A percentile compares a stretch with the other conserved stretches of the same genome.
Conservation (phyloP, 2,329 filamentous ascomycete genomes). For the Alternaria viburni region DNA sequence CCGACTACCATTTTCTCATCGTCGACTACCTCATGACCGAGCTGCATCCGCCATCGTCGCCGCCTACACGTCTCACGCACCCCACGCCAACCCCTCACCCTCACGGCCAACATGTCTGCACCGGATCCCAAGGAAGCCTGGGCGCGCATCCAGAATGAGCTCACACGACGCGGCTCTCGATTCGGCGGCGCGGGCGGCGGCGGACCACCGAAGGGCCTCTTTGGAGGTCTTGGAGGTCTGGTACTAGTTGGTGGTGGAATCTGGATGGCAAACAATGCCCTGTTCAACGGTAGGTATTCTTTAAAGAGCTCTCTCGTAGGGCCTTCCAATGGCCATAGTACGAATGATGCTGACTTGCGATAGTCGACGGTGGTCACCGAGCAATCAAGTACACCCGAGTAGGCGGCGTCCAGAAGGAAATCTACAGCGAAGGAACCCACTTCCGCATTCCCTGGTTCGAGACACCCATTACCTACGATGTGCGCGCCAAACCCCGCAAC, state of each 20-base stretch:
- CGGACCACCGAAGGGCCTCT: constrained; percentile 58
- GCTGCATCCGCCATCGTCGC: constrained; percentile 23
- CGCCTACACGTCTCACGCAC: constrained; percentile 40
- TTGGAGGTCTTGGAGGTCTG: constrained; percentile 61
- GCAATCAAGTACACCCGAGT: constrained; percentile 97
- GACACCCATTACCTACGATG: constrained; percentile 95
- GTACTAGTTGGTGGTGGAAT: constrained; percentile 62
- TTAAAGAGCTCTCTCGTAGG: background rate
- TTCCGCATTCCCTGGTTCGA: constrained; percentile 96
- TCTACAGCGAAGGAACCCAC: constrained; percentile 98
- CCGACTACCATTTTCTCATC: constrained; percentile 37
- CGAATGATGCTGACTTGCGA: constrained; percentile 25
- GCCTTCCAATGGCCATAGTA: background rate
- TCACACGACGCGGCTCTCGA: constrained; percentile 54
- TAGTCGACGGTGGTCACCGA: constrained; percentile 95
- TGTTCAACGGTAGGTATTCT: constrained; percentile 67
- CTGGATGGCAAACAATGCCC: constrained; percentile 65
- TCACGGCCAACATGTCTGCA: constrained; percentile 37
- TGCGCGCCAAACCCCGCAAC: constrained; percentile 95
- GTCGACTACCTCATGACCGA: constrained; percentile 38
- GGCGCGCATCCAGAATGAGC: constrained; percentile 68
- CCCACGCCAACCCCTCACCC: constrained; percentile 33
- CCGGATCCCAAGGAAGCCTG: constrained; percentile 70
- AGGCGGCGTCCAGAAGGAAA: constrained; percentile 93
- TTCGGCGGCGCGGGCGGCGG: constrained; percentile 59